These are phyloP conservation scores for Fistulinella cinereoalba DNA, from an alignment of 1,284 basidiomycete genomes.

Conservation along the genomic window DNA sequence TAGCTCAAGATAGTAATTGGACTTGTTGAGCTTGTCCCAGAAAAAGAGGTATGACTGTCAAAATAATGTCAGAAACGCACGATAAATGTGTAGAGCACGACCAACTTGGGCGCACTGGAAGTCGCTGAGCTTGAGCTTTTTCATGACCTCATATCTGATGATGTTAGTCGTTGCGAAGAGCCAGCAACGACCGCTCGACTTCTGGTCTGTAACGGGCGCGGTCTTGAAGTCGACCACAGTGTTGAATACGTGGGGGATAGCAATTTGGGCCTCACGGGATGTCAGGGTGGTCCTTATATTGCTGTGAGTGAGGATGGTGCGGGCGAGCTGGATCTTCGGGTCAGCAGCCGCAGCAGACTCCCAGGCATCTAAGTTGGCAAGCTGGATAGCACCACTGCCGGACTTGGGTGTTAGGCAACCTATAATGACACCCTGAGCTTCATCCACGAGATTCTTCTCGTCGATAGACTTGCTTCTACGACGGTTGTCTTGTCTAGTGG, in stretches of 20 bases:
- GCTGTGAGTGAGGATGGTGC: conserved; percentile 76
- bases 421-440: neutral
- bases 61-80: conserved; percentile 10
- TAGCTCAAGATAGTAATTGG: conserved; percentile 91
- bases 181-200: conserved; percentile 87
- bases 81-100: conserved; percentile 2
- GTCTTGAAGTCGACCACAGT: conserved; percentile 76
- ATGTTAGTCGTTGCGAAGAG: conserved; percentile 90
- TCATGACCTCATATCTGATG: conserved; percentile 80
- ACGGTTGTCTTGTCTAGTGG: too few species aligned
- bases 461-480: conserved; percentile 22
- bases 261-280: conserved; percentile 60
- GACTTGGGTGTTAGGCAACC: conserved; percentile 33
- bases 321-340: conserved; percentile 72
- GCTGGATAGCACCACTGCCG: conserved; percentile 58
- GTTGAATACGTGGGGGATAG: conserved; percentile 84
- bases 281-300: conserved; percentile 68
- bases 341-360: conserved; percentile 55
- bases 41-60: conserved; percentile 84
- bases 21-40: conserved; percentile 94
- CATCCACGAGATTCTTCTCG: conserved; percentile 20
- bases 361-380: conserved; percentile 61
- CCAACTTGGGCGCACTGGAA: conserved; percentile 86
- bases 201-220: conserved; percentile 85
- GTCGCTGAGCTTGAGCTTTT: conserved; percentile 79